Evolutionary conservation across 179 eudicot species (phyloP).

Genomic region (Silene coronaria): DNA sequence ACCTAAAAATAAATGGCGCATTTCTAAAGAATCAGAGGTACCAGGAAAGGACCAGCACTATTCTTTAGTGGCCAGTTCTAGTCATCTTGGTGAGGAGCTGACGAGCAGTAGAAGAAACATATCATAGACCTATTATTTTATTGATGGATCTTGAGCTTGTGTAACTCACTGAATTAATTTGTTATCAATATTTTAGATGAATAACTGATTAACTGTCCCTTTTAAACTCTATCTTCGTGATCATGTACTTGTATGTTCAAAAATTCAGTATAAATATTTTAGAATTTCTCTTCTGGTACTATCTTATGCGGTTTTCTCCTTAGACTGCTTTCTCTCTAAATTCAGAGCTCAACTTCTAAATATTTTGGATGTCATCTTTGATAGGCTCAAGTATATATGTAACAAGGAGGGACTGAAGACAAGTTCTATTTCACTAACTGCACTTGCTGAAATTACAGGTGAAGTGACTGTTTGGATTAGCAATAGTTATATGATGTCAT

Average conservation of each 20-base stretch:
- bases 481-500: conserved; percentile 11
- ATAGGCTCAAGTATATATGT: conserved; percentile 87
- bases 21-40: no score
- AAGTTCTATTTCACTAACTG: conserved; percentile 74
- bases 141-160: neutral
- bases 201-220: neutral
- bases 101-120: neutral
- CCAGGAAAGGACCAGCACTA: no score
- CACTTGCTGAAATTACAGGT: conserved; percentile 91
- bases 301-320: neutral
- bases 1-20: no score
- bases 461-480: conserved; percentile 17
- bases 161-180: neutral
- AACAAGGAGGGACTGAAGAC: conserved; percentile 77
- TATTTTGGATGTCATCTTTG: conserved; percentile 14
- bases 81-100: neutral
- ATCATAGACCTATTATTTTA: neutral
- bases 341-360: conserved; percentile 12
- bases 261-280: neutral
- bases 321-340: neutral
- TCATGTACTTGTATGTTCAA: neutral
- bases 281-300: neutral
- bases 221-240: neutral
- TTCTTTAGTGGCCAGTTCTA: neutral
- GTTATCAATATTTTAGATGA: conserved; percentile 11